Evolutionary conservation across 345 rosid genomes (phyloP), one percentile per base, ranked within the genome.

Genomic region (Ceriops zippeliana): DNA sequence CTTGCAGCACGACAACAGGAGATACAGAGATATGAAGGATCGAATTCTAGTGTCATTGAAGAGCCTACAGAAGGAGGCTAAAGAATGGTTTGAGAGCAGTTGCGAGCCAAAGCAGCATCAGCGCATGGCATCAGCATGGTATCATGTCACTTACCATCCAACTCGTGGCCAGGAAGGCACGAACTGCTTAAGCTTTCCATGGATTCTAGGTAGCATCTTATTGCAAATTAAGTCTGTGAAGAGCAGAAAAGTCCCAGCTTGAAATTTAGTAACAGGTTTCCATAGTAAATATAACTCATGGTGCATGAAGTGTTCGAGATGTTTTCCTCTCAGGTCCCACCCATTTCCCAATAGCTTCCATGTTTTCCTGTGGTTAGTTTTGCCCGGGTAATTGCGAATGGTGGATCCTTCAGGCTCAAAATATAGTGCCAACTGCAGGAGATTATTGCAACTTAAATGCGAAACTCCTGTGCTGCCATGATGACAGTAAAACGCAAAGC

Each of bases 41-140:
- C 82, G 96, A 51, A 91, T 89, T 26, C 61, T 82, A 19, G 22
- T 83, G 22, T 76, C 92, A 0, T 58, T 85, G 26, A 95, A 87
- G 81, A 77, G 53, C 72, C 70, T 91, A 52, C 90, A 83, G 64
- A 81, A 59, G 24, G 96, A 89, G 69, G 89, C 89, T 3, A 81
- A 70, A 66, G 86, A 74, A 68, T 89, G 95, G 97, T 89, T 93
- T 19, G 85, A 83, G 73, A 83, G 76, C 53, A 74, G 83, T 80
- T 83, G 89, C 78, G 8, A 73, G 57, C 79, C 38, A 1, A 52
- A 31, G 11, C 84, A 85, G 67, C 74, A 71, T 5, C 76, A 69
- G 75, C 62, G 65, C 69, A 52, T 91, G 75, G 95, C 99, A n/a
- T 87, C 96, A 0, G 97, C 97, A 7, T 90, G 97, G 99, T 91